Base-by-base conservation (phyloP, 257 asterid genomes). In the Rubia yunnanensis region DNA sequence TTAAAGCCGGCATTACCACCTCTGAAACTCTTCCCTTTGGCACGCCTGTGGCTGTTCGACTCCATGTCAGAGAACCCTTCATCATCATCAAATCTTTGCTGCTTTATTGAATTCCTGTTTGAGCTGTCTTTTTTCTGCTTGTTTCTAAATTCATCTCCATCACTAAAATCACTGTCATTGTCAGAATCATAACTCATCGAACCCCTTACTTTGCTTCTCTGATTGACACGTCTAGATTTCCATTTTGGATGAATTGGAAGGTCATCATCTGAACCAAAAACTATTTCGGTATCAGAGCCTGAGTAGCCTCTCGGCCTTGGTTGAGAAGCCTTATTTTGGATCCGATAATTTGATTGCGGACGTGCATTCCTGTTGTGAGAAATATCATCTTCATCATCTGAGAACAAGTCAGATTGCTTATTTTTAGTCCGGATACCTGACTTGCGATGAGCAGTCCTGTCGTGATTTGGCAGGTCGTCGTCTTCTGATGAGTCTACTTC, bases 221-320 rank as follows among this genome's bases (percentile, higher is more conserved):
- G 83, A 70, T 79, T 82, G 56, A 71, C 86, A 68, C 87, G 95
- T 61, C 88, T 84, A 20, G 95, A 84, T 72, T 84, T 89, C 94
- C 90, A 71, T 2, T 87, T 77, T 1, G 91, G 91, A 73, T 84
- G 87, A 76, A 83, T 38, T 15, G 95, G 96, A 66, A 86, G 89
- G 72, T 89, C 96, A 79, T 89, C 95, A 69, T 89, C 95, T 24
- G 95, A 81, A 67, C 77, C 85, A 58, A 85, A 84, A 72, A 79
- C 87, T 32, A 85, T 61, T 32, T 78, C 92, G 61, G 7, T 76
- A 74, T 84, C 85, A 65, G 86, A 75, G 55, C 71, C 76, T 28
- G 83, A 60, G 44, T 62, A 68, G 50, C 78, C 67, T 20, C 55
- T 80, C 56, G 24, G 78, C 65, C 66, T 73, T 24, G 86, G 75